These are phyloP conservation scores for Fraxinus platypoda DNA, from an alignment of 305 asterid genomes.

Conservation along the genomic window DNA sequence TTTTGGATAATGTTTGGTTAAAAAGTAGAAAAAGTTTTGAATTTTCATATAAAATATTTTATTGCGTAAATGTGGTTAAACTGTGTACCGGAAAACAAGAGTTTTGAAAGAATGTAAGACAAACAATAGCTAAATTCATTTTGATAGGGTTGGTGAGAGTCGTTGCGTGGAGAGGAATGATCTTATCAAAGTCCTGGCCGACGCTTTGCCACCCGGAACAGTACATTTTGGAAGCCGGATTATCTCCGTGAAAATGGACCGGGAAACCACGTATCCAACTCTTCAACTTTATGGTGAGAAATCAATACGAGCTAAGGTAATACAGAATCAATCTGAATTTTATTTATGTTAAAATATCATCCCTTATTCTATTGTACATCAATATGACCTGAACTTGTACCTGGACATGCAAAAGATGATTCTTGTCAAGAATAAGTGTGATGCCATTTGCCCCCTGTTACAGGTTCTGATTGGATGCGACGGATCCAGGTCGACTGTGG, in stretches of 20 bases:
- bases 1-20: no score
- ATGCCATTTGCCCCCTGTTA: background rate
- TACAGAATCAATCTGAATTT: background rate
- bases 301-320: constrained; percentile 28
- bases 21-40: no score
- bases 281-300: constrained; percentile 27
- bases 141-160: constrained; percentile 28
- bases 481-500: constrained; percentile 35
- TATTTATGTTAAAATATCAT: background rate
- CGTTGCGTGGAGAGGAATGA: constrained; percentile 41
- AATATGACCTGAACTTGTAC: no score
- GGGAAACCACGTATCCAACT: constrained; percentile 24
- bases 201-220: constrained; percentile 34
- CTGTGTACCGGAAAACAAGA: no score
- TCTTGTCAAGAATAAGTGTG: no score
- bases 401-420: no score
- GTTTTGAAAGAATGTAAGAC: no score
- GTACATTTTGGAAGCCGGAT: constrained; percentile 30
- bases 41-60: no score
- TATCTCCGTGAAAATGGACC: constrained; percentile 23
- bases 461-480: constrained; percentile 40
- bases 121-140: background rate
- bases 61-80: no score
- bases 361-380: background rate
- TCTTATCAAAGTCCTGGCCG: constrained; percentile 31